phyloP scores from a whole-genome alignment of 306 rosid genomes.

The Prinsepia uniflora region DNA sequence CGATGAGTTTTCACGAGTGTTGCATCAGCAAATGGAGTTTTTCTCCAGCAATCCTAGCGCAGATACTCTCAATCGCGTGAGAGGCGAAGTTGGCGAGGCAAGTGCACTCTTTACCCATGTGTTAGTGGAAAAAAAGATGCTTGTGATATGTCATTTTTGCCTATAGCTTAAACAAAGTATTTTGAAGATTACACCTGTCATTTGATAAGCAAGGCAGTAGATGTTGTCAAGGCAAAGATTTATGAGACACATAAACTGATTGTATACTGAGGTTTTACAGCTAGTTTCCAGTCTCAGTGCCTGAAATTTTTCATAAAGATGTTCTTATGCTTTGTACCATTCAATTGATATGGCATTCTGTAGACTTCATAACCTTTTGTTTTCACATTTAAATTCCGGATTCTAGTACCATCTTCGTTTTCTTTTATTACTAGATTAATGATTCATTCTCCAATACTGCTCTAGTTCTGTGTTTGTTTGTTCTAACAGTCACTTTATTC shows the following conservation, averaged over 20 bases:
- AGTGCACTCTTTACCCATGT: slow-evolving; percentile 24
- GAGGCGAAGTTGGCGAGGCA: slow-evolving; percentile 97
- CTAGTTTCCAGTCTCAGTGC: slow-evolving; percentile 4
- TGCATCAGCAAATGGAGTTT: slow-evolving; percentile 98
- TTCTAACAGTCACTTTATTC: slow-evolving; percentile 23
- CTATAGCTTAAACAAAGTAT: not conserved
- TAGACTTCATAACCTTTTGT: not conserved
- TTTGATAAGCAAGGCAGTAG: not conserved
- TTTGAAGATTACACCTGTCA: not conserved
- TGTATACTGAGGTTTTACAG: not conserved
- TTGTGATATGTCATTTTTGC: not conserved
- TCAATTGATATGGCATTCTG: slow-evolving; percentile 1
- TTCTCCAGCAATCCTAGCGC: slow-evolving; percentile 78
- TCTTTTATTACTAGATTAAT: not conserved
- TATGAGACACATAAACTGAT: not conserved
- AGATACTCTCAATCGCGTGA: slow-evolving; percentile 85
- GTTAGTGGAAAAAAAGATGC: not conserved
- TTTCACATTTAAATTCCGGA: not conserved
- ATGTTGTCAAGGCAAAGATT: not conserved
- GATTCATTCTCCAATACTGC: not conserved
- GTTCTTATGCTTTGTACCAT: not conserved
- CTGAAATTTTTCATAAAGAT: not conserved
- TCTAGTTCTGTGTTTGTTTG: slow-evolving; percentile 19
- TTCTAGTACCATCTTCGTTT: not conserved
- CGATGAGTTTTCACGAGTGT: slow-evolving; percentile 93